Evolutionary conservation across 129 eudicot genomes (phyloP).

Genomic region (Centaurea solstitialis): DNA sequence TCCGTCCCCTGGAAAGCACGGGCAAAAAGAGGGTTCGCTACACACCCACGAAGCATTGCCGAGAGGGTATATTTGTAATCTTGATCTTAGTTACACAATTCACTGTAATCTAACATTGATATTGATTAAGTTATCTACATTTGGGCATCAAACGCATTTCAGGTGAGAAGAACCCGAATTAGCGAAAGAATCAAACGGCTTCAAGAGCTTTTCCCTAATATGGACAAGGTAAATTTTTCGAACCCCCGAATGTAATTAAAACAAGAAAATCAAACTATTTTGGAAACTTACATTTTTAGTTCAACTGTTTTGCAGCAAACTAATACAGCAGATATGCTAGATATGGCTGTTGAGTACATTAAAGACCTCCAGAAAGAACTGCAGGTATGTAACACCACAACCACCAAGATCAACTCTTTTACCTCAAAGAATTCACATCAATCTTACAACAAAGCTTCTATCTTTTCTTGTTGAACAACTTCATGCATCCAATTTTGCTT

Average conservation of each 20-base stretch:
- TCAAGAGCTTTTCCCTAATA: conserved; percentile 89
- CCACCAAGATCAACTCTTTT: not conserved
- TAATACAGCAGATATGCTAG: conserved; percentile 94
- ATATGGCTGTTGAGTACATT: conserved; percentile 89
- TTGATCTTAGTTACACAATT: conserved; percentile 1
- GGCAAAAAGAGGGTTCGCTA: conserved; percentile 95
- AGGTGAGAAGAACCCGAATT: conserved; percentile 87
- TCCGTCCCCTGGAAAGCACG: conserved; percentile 70
- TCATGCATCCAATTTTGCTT: no score
- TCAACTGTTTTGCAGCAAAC: conserved; percentile 64
- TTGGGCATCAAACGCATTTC: not conserved
- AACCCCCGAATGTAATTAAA: not conserved
- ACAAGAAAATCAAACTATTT: not conserved
- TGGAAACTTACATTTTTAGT: conserved; percentile 21
- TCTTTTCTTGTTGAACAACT: no score
- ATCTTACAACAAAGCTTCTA: not conserved
- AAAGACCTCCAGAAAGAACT: conserved; percentile 91
- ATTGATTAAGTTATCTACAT: not conserved
- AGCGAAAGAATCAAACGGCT: conserved; percentile 93
- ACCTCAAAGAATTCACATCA: not conserved
- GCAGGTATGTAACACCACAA: conserved; percentile 37
- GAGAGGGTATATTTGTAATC: conserved; percentile 62
- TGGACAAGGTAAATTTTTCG: conserved; percentile 77
- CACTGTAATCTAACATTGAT: not conserved
- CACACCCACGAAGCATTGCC: conserved; percentile 97